phyloP scores from a whole-genome alignment of 495 filamentous ascomycete genomes.

The Aspergillus ostianus region DNA sequence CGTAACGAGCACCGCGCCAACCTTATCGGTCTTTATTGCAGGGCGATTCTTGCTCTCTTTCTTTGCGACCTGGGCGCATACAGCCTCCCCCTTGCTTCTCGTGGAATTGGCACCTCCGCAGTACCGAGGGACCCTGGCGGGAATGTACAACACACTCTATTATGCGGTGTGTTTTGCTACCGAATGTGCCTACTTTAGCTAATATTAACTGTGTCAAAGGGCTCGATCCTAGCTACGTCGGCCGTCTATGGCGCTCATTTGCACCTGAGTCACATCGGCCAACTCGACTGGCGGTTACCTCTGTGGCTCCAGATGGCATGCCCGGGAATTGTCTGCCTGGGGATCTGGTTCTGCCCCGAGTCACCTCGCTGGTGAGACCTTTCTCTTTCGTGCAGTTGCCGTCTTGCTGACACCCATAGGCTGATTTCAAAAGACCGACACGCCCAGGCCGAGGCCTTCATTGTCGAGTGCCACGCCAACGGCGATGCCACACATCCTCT shows the following conservation, averaged over 20 bases:
- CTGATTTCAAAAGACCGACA: constrained; percentile 45
- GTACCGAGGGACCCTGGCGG: constrained; percentile 63
- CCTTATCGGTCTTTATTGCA: constrained; percentile 56
- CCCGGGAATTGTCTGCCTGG: constrained; percentile 37
- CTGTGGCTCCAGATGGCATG: constrained; percentile 62
- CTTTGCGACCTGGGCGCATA: constrained; percentile 62
- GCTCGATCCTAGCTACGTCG: constrained; percentile 21
- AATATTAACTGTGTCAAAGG: background rate
- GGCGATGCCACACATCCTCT: constrained; percentile 45
- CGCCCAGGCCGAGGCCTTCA: constrained; percentile 48
- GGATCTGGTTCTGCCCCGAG: constrained; percentile 30
- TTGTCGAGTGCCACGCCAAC: constrained; percentile 56
- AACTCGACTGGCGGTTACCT: constrained; percentile 52
- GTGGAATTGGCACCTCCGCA: constrained; percentile 70
- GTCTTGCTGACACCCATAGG: background rate
- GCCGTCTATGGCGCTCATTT: constrained; percentile 23
- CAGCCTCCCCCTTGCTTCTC: constrained; percentile 68
- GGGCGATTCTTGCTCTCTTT: constrained; percentile 76
- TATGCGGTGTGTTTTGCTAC: constrained; percentile 52
- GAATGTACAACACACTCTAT: constrained; percentile 63
- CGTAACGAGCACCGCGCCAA: constrained; percentile 7
- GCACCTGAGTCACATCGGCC: constrained; percentile 15
- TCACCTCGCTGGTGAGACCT: constrained; percentile 15
- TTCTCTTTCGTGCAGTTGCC: too few species aligned
- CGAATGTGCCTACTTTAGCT: background rate